These are phyloP conservation scores for Naganishia onofrii DNA, from an alignment of 768 basidiomycete genomes.

Conservation along the genomic window DNA sequence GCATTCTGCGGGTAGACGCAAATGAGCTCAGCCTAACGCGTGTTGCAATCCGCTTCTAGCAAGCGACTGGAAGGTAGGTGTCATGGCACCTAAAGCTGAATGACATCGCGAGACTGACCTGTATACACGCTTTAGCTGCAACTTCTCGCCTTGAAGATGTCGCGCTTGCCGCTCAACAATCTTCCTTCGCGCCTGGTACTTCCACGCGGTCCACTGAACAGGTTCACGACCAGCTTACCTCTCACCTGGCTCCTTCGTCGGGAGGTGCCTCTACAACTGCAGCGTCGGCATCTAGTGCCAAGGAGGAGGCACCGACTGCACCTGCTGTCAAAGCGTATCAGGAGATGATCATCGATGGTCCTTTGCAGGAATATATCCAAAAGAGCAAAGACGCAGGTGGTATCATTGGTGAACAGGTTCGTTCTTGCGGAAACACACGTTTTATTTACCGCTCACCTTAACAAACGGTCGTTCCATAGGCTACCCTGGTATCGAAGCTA, in stretches of 20 bases:
- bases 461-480: slow-evolving; percentile 56
- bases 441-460: background rate
- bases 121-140: slow-evolving; percentile 72
- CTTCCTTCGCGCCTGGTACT: slow-evolving; percentile 41
- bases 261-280: slow-evolving; percentile 31
- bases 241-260: slow-evolving; percentile 42
- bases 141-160: slow-evolving; percentile 91
- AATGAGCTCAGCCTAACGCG: background rate
- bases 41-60: slow-evolving; percentile 27
- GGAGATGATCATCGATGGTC: slow-evolving; percentile 68
- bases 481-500: slow-evolving; percentile 64
- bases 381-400: slow-evolving; percentile 70
- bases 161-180: slow-evolving; percentile 55
- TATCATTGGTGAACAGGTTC: slow-evolving; percentile 75
- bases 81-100: background rate
- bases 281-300: slow-evolving; percentile 43
- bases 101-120: background rate
- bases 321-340: slow-evolving; percentile 70
- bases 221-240: slow-evolving; percentile 39
- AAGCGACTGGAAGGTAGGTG: slow-evolving; percentile 49
- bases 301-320: slow-evolving; percentile 51
- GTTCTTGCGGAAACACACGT: slow-evolving; percentile 37
- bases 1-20: background rate
- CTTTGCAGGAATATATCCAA: slow-evolving; percentile 70
- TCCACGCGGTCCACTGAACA: slow-evolving; percentile 38